A percentile compares a stretch with the other conserved stretches of the same genome.
Evolutionary conservation across 1,139 yeast species (phyloP).

Genomic region (Protomyces macrosporus): DNA sequence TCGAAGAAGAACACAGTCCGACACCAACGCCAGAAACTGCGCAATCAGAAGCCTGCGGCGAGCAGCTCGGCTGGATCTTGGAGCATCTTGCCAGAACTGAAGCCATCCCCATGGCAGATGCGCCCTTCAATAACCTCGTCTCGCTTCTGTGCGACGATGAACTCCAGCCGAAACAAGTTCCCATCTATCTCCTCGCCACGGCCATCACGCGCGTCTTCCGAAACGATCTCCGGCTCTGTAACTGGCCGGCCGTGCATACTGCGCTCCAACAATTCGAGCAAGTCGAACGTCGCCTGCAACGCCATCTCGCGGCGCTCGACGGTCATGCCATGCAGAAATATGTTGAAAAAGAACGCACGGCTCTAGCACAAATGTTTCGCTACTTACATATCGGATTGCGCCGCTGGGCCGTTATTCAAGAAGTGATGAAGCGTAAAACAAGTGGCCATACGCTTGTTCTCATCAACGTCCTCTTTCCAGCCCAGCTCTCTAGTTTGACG

Average conservation of each 20-base stretch:
- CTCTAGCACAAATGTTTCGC: background rate
- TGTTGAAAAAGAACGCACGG: background rate
- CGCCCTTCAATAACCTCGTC: constrained; percentile 8
- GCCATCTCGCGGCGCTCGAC: background rate
- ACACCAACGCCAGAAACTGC: too few relatives aligned
- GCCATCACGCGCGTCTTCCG: constrained; percentile 6
- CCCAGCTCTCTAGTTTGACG: background rate
- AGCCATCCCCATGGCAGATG: background rate
- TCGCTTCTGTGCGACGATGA: constrained; percentile 19
- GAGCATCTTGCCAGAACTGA: constrained; percentile 15
- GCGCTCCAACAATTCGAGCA: constrained; percentile 8
- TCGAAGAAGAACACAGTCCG: too few relatives aligned
- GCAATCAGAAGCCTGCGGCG: background rate
- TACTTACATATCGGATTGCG: background rate
- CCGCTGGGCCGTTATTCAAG: constrained; percentile 9
- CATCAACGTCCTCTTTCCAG: background rate
- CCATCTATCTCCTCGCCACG: constrained; percentile 8
- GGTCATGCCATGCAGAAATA: background rate
- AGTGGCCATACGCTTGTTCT: background rate
- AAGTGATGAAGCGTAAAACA: background rate
- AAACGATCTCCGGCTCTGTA: background rate
- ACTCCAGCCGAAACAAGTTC: constrained; percentile 3
- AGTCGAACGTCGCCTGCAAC: background rate
- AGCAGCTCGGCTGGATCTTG: constrained; percentile 17
- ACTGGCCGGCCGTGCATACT: constrained; percentile 1